Evolutionary conservation across 2,329 filamentous ascomycete species (phyloP).

Genomic region (Moelleriella libera): DNA sequence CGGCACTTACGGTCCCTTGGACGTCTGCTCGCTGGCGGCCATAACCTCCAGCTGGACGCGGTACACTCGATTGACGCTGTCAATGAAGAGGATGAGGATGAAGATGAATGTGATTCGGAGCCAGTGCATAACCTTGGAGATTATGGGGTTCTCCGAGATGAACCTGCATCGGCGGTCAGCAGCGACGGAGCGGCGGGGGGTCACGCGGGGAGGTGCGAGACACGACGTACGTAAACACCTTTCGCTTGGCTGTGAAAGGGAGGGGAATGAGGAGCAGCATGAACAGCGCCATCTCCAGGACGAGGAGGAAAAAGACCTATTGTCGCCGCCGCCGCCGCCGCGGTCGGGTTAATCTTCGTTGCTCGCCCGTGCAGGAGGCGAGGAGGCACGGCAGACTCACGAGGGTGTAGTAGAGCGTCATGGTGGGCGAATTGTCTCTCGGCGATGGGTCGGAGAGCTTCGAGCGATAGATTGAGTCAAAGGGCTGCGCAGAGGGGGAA

Average conservation of each 20-base stretch:
- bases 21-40: conserved; percentile 46
- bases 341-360: no score
- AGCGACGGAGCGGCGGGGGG: no score
- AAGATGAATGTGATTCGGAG: conserved; percentile 99
- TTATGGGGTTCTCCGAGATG: conserved; percentile 72
- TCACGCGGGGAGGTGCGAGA: no score
- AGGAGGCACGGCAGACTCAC: conserved; percentile 17
- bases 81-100: conserved; percentile 94
- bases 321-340: no score
- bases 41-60: conserved; percentile 84
- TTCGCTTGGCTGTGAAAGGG: conserved; percentile 73
- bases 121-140: conserved; percentile 93
- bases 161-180: conserved; percentile 41
- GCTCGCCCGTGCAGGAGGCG: background rate
- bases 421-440: conserved; percentile 16
- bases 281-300: conserved; percentile 73
- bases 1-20: conserved; percentile 30
- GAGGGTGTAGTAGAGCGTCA: conserved; percentile 45
- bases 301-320: conserved; percentile 70
- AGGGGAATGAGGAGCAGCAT: conserved; percentile 72
- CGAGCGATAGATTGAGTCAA: no score
- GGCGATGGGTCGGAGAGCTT: no score
- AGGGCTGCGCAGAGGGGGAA: no score
- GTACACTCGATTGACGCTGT: conserved; percentile 92
- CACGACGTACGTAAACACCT: conserved; percentile 57